Base-by-base conservation (phyloP, 306 rosid species). In the Corylus heterophylla region DNA sequence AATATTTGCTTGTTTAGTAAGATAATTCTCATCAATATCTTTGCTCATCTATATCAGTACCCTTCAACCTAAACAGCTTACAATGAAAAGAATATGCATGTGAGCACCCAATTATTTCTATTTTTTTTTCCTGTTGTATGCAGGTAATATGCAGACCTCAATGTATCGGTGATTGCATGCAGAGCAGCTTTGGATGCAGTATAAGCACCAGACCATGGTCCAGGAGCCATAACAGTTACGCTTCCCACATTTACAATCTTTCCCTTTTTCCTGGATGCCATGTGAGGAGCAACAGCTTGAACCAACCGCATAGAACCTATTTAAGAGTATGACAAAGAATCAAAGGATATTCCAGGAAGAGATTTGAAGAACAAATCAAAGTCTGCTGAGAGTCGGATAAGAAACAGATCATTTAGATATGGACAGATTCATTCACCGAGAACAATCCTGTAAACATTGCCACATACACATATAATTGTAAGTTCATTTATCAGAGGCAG, bases 231-330 rank as follows among this genome's bases (percentile, higher is more conserved):
- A 66, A 82, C 95, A 73, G 85, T 29, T 52, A 89, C 86, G 75
- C 98, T 95, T 42, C 98, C 97, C 18, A 95, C 4, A 74, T 95
- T 92, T 27, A 89, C 97, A 67, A 92, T 91, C 87, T 89, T 95
- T 10, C 98, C 98, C 61, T 77, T 83, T 72, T 83, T 83, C 82
- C 91, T 83, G 31, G 84, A 74, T 14, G 91, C 94, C 98, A 92
- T 95, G 82, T 91, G 96, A 80, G 98, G 98, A 80, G 88, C 86
- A 79, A 89, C 94, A 47, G 96, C 90, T 85, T 95, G 98, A 80
- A 92, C 84, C 91, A 95, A 84, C 83, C 98, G 91, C 84, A 95
- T 73, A 31, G 94, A 61, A 84, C 98, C 98, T 92, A 83, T 66
- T 27, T 44, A 68, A 45, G 1, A 27, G 1, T n/a, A 54, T 18